Percentiles rank a stretch among this genome's conserved stretches.
Evolutionary conservation across 2,329 filamentous ascomycete species (phyloP).

Genomic region (Aspergillus floridensis): DNA sequence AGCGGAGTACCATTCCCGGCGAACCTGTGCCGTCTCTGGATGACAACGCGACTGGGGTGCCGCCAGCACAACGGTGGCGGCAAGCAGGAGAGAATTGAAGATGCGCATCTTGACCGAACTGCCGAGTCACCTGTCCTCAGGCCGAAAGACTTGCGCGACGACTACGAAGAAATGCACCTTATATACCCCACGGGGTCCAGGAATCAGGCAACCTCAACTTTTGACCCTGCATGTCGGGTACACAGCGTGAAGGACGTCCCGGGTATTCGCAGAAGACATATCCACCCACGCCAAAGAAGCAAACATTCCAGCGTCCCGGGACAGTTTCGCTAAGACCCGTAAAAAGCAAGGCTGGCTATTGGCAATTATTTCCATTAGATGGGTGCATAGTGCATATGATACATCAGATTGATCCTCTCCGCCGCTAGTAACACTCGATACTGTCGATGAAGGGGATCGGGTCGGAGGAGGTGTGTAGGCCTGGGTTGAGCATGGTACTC

Average conservation of each 20-base stretch:
- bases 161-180: background rate
- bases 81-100: background rate
- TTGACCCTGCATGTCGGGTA: no score
- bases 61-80: background rate
- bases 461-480: slow-evolving; percentile 6
- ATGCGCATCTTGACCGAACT: background rate
- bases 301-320: no score
- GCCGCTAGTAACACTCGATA: background rate
- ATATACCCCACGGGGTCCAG: background rate
- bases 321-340: no score
- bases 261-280: no score
- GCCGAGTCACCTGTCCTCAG: background rate
- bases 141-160: background rate
- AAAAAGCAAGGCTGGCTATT: background rate
- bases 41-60: slow-evolving; percentile 2
- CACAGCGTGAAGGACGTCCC: no score
- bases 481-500: slow-evolving; percentile 7
- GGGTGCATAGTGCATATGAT: background rate
- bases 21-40: background rate
- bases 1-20: slow-evolving; percentile 12
- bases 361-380: background rate
- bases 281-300: no score
- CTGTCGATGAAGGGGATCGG: slow-evolving; percentile 6
- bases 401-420: slow-evolving; percentile 6
- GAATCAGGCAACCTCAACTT: no score